Conservation (phyloP, 78 protist genomes). For the Chrysochromulina parva region DNA sequence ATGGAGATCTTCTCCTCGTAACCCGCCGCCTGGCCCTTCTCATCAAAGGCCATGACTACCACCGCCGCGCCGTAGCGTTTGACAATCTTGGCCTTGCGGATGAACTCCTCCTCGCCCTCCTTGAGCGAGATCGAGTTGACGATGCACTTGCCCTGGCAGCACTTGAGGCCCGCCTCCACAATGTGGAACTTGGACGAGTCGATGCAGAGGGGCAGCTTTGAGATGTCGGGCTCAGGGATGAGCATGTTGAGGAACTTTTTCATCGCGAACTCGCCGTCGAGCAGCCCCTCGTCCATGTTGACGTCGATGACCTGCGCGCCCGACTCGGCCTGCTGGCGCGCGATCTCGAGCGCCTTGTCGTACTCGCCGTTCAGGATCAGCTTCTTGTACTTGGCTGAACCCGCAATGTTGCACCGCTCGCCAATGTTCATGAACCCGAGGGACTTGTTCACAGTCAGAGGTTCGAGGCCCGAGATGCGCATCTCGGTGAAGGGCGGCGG, state of each 20-base stretch:
- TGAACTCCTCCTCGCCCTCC: slow-evolving; percentile 94
- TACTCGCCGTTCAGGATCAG: slow-evolving; percentile 80
- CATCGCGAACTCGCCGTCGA: slow-evolving; percentile 91
- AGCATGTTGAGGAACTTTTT: slow-evolving; percentile 72
- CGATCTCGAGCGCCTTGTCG: slow-evolving; percentile 84
- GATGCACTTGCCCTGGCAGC: slow-evolving; percentile 92
- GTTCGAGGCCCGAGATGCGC: slow-evolving; percentile 85
- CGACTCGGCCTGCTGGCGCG: slow-evolving; percentile 85
- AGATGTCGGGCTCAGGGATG: slow-evolving; percentile 94
- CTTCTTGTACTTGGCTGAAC: slow-evolving; percentile 88
- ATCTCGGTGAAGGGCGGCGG: neutral
- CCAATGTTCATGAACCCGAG: slow-evolving; percentile 94
- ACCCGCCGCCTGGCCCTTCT: slow-evolving; percentile 94
- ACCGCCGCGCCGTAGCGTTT: slow-evolving; percentile 91
- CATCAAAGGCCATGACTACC: slow-evolving; percentile 98
- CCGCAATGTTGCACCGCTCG: slow-evolving; percentile 99
- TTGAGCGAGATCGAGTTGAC: slow-evolving; percentile 92
- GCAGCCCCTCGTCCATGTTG: slow-evolving; percentile 97
- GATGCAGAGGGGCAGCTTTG: slow-evolving; percentile 93
- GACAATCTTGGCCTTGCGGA: slow-evolving; percentile 78
- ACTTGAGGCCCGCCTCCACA: slow-evolving; percentile 88
- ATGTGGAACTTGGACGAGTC: slow-evolving; percentile 96
- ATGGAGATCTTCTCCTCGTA: slow-evolving; percentile 79
- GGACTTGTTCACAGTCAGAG: slow-evolving; percentile 40
- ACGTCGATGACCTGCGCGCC: slow-evolving; percentile 97